phyloP scores from a whole-genome alignment of 1,284 basidiomycete genomes.

The Laetiporus sulphureus region DNA sequence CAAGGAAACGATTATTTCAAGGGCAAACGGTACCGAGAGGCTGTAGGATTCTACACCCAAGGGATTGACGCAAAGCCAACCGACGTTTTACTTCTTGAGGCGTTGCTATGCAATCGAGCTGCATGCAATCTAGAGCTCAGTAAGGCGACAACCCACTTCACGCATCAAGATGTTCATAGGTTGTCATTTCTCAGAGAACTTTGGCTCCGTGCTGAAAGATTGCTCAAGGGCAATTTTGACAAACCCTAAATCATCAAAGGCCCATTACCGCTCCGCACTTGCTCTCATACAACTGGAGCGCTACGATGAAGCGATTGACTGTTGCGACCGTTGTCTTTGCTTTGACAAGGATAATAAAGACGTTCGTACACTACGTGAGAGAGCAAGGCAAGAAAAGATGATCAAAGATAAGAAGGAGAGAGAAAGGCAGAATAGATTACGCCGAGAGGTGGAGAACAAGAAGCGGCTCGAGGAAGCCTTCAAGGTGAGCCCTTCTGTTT shows the following conservation, averaged over 20 bases:
- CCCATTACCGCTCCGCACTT: slow-evolving; percentile 75
- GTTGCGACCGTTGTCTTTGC: slow-evolving; percentile 58
- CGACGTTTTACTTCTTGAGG: slow-evolving; percentile 55
- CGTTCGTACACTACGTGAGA: slow-evolving; percentile 41
- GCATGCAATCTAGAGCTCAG: slow-evolving; percentile 89
- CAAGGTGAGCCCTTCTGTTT: slow-evolving; percentile 49
- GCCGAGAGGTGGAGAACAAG: slow-evolving; percentile 41
- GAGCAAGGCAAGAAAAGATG: slow-evolving; percentile 38
- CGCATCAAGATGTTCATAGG: slow-evolving; percentile 8
- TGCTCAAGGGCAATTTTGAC: slow-evolving; percentile 67
- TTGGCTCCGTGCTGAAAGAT: slow-evolving; percentile 78
- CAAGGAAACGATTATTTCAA: slow-evolving; percentile 95
- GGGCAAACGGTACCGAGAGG: slow-evolving; percentile 83
- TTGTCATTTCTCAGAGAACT: slow-evolving; percentile 60
- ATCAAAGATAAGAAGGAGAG: slow-evolving; percentile 44
- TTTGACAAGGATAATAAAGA: slow-evolving; percentile 53
- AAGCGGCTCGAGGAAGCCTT: slow-evolving; percentile 48
- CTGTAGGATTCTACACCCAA: slow-evolving; percentile 85
- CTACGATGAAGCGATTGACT: slow-evolving; percentile 76
- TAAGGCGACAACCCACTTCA: slow-evolving; percentile 30
- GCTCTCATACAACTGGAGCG: slow-evolving; percentile 71
- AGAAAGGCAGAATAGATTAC: slow-evolving; percentile 41
- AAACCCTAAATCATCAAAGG: slow-evolving; percentile 68
- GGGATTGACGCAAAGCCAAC: slow-evolving; percentile 81
- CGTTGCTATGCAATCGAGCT: slow-evolving; percentile 83